phyloP scores from a whole-genome alignment of 106 monocot species.

The Allium fistulosum region DNA sequence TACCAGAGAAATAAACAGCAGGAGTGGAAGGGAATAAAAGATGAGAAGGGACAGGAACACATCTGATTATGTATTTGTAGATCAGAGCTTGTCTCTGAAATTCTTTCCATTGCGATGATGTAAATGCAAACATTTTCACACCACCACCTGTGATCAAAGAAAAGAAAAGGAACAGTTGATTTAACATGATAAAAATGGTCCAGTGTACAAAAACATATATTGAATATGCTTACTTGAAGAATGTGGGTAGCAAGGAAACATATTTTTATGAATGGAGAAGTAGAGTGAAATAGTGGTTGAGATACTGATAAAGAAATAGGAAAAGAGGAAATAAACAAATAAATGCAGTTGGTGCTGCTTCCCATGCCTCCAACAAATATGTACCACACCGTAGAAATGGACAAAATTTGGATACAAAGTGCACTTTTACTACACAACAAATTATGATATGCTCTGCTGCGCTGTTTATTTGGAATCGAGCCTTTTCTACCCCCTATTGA shows the following conservation, averaged over 20 bases:
- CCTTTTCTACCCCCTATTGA: too few species aligned
- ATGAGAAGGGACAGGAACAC: constrained; percentile 65
- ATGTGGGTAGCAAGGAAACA: too few species aligned
- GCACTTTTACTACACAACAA: too few species aligned
- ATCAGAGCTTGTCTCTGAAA: constrained; percentile 78
- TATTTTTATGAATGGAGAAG: background rate
- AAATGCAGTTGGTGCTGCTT: background rate
- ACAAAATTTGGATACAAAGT: too few species aligned
- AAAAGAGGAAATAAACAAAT: background rate
- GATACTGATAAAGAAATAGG: background rate
- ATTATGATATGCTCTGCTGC: too few species aligned
- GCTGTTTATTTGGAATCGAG: too few species aligned
- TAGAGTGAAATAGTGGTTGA: background rate
- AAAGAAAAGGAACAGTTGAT: too few species aligned
- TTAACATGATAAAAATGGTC: too few species aligned
- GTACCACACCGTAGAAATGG: too few species aligned
- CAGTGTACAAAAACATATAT: too few species aligned
- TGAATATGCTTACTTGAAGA: too few species aligned
- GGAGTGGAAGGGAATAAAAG: constrained; percentile 40
- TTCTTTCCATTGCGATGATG: constrained; percentile 68
- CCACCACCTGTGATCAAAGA: background rate
- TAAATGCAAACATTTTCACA: constrained; percentile 38
- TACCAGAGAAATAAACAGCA: constrained; percentile 1
- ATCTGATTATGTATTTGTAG: constrained; percentile 63
- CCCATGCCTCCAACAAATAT: constrained; percentile 1